Base-by-base conservation (phyloP, 176 grass and related monocot genomes). In the Phragmites australis region DNA sequence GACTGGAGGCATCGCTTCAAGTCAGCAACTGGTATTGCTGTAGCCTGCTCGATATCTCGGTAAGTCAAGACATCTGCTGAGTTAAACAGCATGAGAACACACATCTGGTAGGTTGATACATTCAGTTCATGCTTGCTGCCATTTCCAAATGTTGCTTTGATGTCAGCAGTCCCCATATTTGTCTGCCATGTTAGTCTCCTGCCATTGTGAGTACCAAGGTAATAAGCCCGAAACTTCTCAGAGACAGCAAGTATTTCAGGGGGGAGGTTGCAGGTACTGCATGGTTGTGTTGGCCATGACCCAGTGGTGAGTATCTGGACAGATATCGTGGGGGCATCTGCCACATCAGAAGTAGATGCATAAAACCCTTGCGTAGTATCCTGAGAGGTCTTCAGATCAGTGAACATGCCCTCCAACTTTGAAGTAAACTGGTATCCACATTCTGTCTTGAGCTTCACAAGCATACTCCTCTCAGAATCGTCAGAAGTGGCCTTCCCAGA, bases 61-160 rank as follows among this genome's bases (percentile, higher is more conserved):
- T 92, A 96, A 34, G 82, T 84, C 72, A 92, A 75, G 75, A 45
- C 65, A 70, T 92, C 79, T 1, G 68, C 59, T n/a, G 87, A 88
- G 51, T 96, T 96, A 69, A 96, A 96, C 58, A 92, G 39, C 87
- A 92, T 88, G n/a, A 96, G 82, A 45, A 92, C 82, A 68, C 93
- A 96, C 90, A 96, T 96, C 87, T 96, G 93, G 77, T 96, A 92
- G 54, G 93, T 96, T 12, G 90, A 96, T 49, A 96, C 93, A 45
- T 90, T 96, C 58, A 96, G 39, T 83, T 96, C 93, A 48, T 96
- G 93, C 81, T 86, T 96, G 78, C 80, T 88, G 46, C 90, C 85
- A 47, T 88, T 92, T 51, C 85, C 90, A 64, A 96, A 96, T 49
- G 87, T 89, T 66, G 87, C 87, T 85, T 96, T 96, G 49, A 96